Percentiles rank a stretch among this genome's conserved stretches.
phyloP scores from a whole-genome alignment of 2,329 filamentous ascomycete genomes.

The Diplodia corticola region DNA sequence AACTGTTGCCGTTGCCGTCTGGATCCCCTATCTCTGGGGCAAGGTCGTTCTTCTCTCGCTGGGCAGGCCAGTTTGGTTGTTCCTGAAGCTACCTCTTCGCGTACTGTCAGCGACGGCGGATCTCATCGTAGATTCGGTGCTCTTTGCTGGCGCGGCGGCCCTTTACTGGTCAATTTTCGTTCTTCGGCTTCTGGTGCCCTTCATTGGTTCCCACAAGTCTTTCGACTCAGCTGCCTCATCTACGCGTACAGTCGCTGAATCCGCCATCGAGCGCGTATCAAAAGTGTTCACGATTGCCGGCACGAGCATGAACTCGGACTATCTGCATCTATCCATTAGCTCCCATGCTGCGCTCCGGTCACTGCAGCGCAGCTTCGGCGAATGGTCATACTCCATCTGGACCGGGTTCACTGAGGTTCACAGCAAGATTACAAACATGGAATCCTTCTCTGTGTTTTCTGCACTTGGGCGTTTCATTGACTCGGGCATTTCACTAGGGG shows the following conservation, averaged over 20 bases:
- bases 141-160: conserved; percentile 62
- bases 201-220: conserved; percentile 14
- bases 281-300: conserved; percentile 33
- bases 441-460: conserved; percentile 16
- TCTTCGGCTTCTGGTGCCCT: conserved; percentile 29
- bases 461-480: conserved; percentile 4
- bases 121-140: conserved; percentile 71
- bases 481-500: not conserved
- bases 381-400: not conserved
- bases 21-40: conserved; percentile 88
- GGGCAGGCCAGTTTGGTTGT: conserved; percentile 71
- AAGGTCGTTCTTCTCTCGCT: conserved; percentile 78
- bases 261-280: conserved; percentile 38
- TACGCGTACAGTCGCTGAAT: conserved; percentile 33
- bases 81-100: conserved; percentile 68
- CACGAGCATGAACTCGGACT: conserved; percentile 34
- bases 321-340: conserved; percentile 39
- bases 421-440: conserved; percentile 5
- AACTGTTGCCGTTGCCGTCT: conserved; percentile 82
- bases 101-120: conserved; percentile 74
- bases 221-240: conserved; percentile 14
- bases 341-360: conserved; percentile 41
- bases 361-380: conserved; percentile 30
- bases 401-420: not conserved
- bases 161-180: conserved; percentile 40